These are phyloP conservation scores for Trypanosoma mega DNA, from an alignment of 208 protist species.

Conservation along the genomic window DNA sequence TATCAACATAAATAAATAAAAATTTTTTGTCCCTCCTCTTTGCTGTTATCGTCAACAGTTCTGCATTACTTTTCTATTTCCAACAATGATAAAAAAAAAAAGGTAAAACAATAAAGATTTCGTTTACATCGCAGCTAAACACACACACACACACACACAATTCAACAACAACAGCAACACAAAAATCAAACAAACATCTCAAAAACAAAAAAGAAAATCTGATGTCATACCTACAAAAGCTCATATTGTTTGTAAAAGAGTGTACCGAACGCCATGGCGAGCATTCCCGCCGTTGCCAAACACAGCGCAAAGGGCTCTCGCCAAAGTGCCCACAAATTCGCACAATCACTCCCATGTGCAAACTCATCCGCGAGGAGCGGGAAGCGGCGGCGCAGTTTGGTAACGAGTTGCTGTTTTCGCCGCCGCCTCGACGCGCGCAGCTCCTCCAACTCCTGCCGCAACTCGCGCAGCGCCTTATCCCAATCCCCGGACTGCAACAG, in stretches of 20 bases:
- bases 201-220: no score
- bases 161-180: no score
- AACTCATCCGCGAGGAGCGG: neutral
- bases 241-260: slow-evolving; percentile 19
- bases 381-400: neutral
- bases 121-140: no score
- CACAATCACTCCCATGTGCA: neutral
- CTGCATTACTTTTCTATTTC: no score
- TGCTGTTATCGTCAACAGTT: no score
- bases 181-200: no score
- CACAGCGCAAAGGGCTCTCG: slow-evolving; percentile 4
- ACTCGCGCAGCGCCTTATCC: neutral
- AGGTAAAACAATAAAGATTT: no score
- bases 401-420: neutral
- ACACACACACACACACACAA: no score
- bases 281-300: neutral
- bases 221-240: slow-evolving; percentile 16
- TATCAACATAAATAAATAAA: no score
- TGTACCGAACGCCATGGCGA: slow-evolving; percentile 6
- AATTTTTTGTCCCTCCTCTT: no score
- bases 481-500: neutral
- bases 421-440: neutral
- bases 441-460: neutral
- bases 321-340: neutral
- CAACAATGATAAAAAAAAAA: no score